Base-by-base conservation (phyloP, 129 eudicot genomes). In the Escallonia rubra region DNA sequence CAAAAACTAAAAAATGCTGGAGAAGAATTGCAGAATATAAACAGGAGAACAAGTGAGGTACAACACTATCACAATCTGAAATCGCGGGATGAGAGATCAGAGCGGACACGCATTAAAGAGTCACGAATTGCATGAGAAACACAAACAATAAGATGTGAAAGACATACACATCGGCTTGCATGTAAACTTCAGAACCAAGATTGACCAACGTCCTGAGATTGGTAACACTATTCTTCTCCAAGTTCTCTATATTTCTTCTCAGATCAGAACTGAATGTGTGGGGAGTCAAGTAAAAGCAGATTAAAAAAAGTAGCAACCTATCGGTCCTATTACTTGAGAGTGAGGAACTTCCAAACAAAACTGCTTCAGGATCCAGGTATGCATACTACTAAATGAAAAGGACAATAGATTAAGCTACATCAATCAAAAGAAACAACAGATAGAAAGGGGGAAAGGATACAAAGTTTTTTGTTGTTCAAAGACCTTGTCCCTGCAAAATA, bases 401-500 rank as follows among this genome's bases (percentile, higher is more conserved):
- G 57, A 58, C 51, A 9, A 5, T 7, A 49, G 51, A 45, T 2
- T 10, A 50, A 63, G 34, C 39, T 13, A 9, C 4, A 2, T 52
- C 23, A 14, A 12, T 60, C 39, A 14, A 61, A 14, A 83, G 54
- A 45, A 42, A 48, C 51, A 43, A 44, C 12, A 47, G 64, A 43
- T 14, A 16, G 59, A 7, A 56, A 41, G 46, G 39, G 49, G 59
- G 58, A 34, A 85, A 88, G 98, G 96, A 93, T 93, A 93, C 98
- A 89, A 89, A 45, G 83, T 83, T 81, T 86, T 89, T 55, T 93
- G 96, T 63, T 86, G 96, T 60, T 89, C 96, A 76, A 93, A 86
- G 63, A 93, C 87, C 78, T 93, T 93, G 80, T 93, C 98, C 86
- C 98, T 93, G 98, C 76, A 86, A 79, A 57, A n/a, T 50, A 66